Evolutionary conservation across 2,329 filamentous ascomycete genomes (phyloP), one percentile per base, ranked within the genome.

Genomic region (Lasiodiplodia hormozganensis): DNA sequence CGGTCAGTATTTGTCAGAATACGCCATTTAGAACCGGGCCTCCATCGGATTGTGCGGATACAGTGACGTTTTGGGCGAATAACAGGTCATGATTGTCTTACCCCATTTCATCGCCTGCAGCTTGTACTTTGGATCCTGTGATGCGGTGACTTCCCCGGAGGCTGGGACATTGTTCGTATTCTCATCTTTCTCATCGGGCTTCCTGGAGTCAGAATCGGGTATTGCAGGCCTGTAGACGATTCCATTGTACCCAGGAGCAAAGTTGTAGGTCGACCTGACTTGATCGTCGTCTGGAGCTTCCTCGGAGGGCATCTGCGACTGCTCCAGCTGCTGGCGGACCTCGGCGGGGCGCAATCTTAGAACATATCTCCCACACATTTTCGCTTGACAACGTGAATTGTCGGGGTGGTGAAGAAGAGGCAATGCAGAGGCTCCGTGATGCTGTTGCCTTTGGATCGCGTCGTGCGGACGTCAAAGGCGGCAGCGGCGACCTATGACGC

Each of bases 71-170:
- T 0, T 94, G 81, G 82, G 54, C 11, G 28, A 10, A 60, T 43
- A 38, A 43, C 16, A 40, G 34, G 31, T 31, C n/a, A 34, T n/a
- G 23, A 23, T 25, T 3, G 25, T 25, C 74, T 53, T 72, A 82
- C 83, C 96, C 96, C 96, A 99, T 85, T 93, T 95, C 92, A 98
- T 98, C 2, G 89, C 86, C 77, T 97, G 94, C 10, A 99, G 83
- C 78, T 92, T 95, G 82, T 96, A 97, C 72, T 82, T 88, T 11
- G 85, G 84, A 69, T 82, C 77, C 34, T 43, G 73, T 76, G 52
- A 71, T 28, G 73, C 70, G n/a, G 47, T 38, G 60, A 12, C 28
- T 40, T 67, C 60, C 14, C 72, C 71, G 34, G 65, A 62, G 57
- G 66, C 67, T 31, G 68, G 70, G 69, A 6, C 67, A 53, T 25